phyloP scores from a whole-genome alignment of 2,329 filamentous ascomycete genomes.

The Plectosphaerella cucumerina region DNA sequence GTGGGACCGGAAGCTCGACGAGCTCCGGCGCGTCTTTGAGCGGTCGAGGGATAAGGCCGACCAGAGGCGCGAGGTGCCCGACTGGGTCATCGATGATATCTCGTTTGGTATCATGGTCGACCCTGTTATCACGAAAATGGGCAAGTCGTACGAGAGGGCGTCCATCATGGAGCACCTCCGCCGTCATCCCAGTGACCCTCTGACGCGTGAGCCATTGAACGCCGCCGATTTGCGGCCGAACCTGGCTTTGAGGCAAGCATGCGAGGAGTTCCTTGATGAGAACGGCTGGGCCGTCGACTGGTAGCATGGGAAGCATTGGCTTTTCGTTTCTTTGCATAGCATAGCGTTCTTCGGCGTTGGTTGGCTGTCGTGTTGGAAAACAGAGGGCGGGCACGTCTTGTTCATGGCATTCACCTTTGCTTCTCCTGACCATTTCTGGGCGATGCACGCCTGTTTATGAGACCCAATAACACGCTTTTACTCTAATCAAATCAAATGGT shows the following conservation, averaged over 20 bases:
- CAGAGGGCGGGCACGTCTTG: too few species aligned
- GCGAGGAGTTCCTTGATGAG: slow-evolving; percentile 76
- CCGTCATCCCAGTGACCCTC: slow-evolving; percentile 69
- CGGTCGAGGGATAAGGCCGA: slow-evolving; percentile 38
- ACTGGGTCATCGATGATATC: slow-evolving; percentile 75
- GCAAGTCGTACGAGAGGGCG: slow-evolving; percentile 84
- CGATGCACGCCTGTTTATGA: too few species aligned
- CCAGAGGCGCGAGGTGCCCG: slow-evolving; percentile 59
- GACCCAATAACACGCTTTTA: too few species aligned
- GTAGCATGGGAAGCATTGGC: slow-evolving; percentile 35
- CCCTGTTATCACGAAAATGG: slow-evolving; percentile 71
- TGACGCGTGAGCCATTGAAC: slow-evolving; percentile 72
- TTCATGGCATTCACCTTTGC: too few species aligned
- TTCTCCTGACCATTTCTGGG: too few species aligned
- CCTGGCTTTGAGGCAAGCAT: slow-evolving; percentile 74
- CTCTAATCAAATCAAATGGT: too few species aligned
- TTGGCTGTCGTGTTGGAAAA: too few species aligned
- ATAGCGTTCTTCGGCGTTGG: too few species aligned
- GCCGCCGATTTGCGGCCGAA: slow-evolving; percentile 75
- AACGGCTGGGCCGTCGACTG: slow-evolving; percentile 95
- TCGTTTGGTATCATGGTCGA: slow-evolving; percentile 72
- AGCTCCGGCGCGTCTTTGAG: slow-evolving; percentile 48
- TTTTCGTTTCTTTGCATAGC: too few species aligned
- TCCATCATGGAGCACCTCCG: slow-evolving; percentile 84
- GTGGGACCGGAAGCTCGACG: slow-evolving; percentile 39